phyloP scores from a whole-genome alignment of 129 eudicot species.

The Mikania micrantha region DNA sequence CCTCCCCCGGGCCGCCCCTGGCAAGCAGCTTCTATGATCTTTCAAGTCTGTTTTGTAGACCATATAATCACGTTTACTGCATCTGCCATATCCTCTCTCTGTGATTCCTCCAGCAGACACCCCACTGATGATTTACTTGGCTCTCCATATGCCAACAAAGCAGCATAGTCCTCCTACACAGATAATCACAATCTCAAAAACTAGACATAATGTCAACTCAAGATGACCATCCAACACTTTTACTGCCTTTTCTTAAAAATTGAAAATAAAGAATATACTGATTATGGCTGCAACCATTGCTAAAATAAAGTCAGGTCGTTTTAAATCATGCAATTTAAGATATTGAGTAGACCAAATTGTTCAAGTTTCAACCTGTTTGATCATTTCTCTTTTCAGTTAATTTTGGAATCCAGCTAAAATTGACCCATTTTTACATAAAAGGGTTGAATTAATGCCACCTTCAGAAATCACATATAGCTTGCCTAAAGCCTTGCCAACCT shows the following conservation, averaged over 20 bases:
- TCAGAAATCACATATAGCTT: neutral
- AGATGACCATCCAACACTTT: neutral
- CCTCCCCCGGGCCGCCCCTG: too few species aligned
- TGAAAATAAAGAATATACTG: neutral
- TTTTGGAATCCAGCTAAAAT: neutral
- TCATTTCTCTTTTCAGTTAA: neutral
- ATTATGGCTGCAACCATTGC: neutral
- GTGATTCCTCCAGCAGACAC: conserved; percentile 62
- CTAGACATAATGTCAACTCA: neutral
- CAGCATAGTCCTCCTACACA: conserved; percentile 65
- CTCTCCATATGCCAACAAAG: conserved; percentile 68
- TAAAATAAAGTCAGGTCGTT: neutral
- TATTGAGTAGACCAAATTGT: neutral
- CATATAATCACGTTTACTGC: conserved; percentile 68
- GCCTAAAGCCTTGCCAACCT: neutral
- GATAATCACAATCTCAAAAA: neutral
- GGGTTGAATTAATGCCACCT: neutral
- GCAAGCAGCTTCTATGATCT: conserved; percentile 45
- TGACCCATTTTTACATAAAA: neutral
- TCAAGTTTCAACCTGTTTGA: neutral
- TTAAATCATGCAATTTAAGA: neutral
- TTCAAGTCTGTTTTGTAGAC: conserved; percentile 52
- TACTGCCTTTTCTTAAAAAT: too few species aligned
- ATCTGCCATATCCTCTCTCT: conserved; percentile 88
- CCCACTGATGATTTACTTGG: conserved; percentile 71